Conservation (phyloP, 176 grass and related monocot species). For the Ananas comosus region DNA sequence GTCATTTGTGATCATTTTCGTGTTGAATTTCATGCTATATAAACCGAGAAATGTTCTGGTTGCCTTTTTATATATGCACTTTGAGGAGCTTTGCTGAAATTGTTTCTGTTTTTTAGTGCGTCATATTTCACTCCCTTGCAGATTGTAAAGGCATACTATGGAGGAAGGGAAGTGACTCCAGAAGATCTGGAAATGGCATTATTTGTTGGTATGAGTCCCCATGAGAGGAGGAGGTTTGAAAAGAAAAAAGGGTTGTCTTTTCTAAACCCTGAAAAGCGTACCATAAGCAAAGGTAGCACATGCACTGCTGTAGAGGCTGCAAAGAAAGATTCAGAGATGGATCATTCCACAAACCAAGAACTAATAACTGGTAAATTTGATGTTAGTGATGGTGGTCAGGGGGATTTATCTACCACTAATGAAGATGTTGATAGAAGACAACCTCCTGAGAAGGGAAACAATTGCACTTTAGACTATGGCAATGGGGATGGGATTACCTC, state of each 20-base stretch:
- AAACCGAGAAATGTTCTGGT: too few species aligned
- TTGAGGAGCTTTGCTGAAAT: background rate
- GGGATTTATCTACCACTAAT: conserved; percentile 18
- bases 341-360: conserved; percentile 18
- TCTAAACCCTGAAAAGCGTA: conserved; percentile 35
- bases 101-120: conserved; percentile 11
- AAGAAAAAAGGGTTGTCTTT: conserved; percentile 78
- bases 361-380: conserved; percentile 19
- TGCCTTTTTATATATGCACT: background rate
- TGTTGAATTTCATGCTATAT: too few species aligned
- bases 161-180: conserved; percentile 59
- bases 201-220: conserved; percentile 75
- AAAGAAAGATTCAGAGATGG: conserved; percentile 25
- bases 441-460: conserved; percentile 2
- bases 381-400: background rate
- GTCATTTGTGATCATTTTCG: too few species aligned
- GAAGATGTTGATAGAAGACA: conserved; percentile 4
- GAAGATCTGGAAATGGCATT: conserved; percentile 79
- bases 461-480: conserved; percentile 16
- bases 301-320: conserved; percentile 19
- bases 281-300: conserved; percentile 32
- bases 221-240: conserved; percentile 59
- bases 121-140: conserved; percentile 24
- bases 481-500: conserved; percentile 22
- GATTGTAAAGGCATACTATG: conserved; percentile 79